A percentile compares a stretch with the other conserved stretches of the same genome.
phyloP scores from a whole-genome alignment of 768 basidiomycete genomes.

The Boletus subcaerulescens region DNA sequence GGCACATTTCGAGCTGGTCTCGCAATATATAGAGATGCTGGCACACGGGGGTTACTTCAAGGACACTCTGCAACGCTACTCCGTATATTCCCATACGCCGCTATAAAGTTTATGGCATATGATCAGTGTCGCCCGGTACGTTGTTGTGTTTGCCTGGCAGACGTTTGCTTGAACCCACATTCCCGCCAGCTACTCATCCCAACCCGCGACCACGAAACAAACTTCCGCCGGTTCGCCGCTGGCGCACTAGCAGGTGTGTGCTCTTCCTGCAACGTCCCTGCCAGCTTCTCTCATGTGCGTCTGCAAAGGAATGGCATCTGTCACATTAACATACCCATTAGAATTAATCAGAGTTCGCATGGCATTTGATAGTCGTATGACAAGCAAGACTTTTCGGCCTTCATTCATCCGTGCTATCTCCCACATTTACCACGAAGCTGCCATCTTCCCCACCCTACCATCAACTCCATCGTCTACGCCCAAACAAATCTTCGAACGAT shows the following conservation, averaged over 20 bases:
- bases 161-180: neutral
- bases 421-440: constrained; percentile 70
- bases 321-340: constrained; percentile 91
- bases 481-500: constrained; percentile 47
- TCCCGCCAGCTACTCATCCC: constrained; percentile 76
- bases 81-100: constrained; percentile 95
- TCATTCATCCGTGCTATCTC: constrained; percentile 54
- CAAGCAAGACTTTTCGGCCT: constrained; percentile 36
- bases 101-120: constrained; percentile 96
- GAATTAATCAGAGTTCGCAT: constrained; percentile 95
- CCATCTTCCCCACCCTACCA: constrained; percentile 25
- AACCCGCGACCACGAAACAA: constrained; percentile 72
- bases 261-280: neutral
- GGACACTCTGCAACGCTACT: constrained; percentile 95
- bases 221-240: constrained; percentile 74
- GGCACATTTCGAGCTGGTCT: constrained; percentile 77
- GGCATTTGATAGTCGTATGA: constrained; percentile 55
- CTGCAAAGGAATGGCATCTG: constrained; percentile 73
- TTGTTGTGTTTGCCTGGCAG: neutral
- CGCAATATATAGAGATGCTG: constrained; percentile 65
- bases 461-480: constrained; percentile 16
- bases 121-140: constrained; percentile 79
- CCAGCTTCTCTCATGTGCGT: neutral
- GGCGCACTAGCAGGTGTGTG: constrained; percentile 82
- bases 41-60: constrained; percentile 82